Evolutionary conservation across 176 grass and related monocot genomes (phyloP).

Genomic region (Ensete glaucum): DNA sequence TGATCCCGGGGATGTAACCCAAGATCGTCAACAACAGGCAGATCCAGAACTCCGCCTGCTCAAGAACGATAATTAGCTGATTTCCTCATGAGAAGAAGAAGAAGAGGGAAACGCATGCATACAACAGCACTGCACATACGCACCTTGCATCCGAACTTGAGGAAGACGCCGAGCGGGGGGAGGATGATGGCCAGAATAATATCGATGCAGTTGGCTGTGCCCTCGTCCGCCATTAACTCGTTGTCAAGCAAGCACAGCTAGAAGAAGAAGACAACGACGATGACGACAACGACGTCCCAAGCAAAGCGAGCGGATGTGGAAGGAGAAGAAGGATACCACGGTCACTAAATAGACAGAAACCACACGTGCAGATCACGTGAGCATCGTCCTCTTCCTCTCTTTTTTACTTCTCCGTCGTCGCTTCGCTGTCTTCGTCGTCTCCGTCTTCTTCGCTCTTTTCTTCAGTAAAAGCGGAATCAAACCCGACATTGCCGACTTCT

Average conservation of each 20-base stretch:
- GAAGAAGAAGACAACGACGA: not conserved
- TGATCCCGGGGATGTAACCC: conserved; percentile 74
- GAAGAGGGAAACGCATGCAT: not conserved
- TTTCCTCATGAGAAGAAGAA: not conserved
- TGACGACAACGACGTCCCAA: no score
- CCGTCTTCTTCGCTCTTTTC: not conserved
- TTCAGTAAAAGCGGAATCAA: no score
- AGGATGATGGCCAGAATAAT: conserved; percentile 92
- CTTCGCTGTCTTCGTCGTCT: not conserved
- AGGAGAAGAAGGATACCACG: not conserved
- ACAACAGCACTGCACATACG: not conserved
- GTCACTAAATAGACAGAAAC: not conserved
- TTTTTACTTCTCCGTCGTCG: not conserved
- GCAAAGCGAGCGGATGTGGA: not conserved
- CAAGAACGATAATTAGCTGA: not conserved
- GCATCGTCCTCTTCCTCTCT: not conserved
- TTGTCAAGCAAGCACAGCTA: not conserved
- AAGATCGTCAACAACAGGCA: conserved; percentile 69
- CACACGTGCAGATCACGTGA: not conserved
- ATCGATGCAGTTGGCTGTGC: conserved; percentile 70
- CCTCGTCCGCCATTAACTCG: conserved; percentile 40
- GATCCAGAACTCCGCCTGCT: conserved; percentile 84
- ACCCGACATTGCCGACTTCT: no score
- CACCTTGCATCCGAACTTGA: conserved; percentile 79
- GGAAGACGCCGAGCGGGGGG: conserved; percentile 91